Conservation (phyloP, 352 stramenopile genomes). For the Globisporangium spinosum region DNA sequence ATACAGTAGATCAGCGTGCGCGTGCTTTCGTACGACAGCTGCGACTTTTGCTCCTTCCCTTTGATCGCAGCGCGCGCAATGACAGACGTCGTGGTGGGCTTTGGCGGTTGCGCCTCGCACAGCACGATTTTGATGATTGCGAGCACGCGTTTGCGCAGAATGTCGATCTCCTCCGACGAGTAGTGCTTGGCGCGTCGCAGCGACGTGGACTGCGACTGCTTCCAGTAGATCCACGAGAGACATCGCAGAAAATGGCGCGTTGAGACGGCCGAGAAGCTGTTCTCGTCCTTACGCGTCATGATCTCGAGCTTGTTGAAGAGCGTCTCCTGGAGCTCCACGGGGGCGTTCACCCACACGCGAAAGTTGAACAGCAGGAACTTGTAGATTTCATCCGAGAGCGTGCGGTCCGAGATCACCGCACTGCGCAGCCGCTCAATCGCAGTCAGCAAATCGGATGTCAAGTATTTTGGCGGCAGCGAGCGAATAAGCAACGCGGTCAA, state of each 20-base stretch:
- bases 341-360: slow-evolving; percentile 76
- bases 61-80: slow-evolving; percentile 46
- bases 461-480: slow-evolving; percentile 59
- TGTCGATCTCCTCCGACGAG: slow-evolving; percentile 50
- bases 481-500: slow-evolving; percentile 66
- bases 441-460: slow-evolving; percentile 64
- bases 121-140: slow-evolving; percentile 78
- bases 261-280: slow-evolving; percentile 62
- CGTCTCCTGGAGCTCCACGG: slow-evolving; percentile 58
- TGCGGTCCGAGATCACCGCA: slow-evolving; percentile 76
- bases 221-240: slow-evolving; percentile 84
- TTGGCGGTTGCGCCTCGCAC: slow-evolving; percentile 61
- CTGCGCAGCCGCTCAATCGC: slow-evolving; percentile 69
- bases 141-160: slow-evolving; percentile 61
- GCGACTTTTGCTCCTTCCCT: slow-evolving; percentile 61
- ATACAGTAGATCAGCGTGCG: slow-evolving; percentile 82
- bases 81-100: slow-evolving; percentile 37
- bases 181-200: slow-evolving; percentile 53
- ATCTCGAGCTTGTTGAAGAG: slow-evolving; percentile 84
- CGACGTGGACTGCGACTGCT: slow-evolving; percentile 34
- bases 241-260: slow-evolving; percentile 80
- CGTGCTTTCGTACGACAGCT: slow-evolving; percentile 82
- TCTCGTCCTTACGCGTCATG: slow-evolving; percentile 68
- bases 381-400: slow-evolving; percentile 75
- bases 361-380: slow-evolving; percentile 87